phyloP scores from a whole-genome alignment of 768 basidiomycete species.

The Pleurotus tuoliensis region DNA sequence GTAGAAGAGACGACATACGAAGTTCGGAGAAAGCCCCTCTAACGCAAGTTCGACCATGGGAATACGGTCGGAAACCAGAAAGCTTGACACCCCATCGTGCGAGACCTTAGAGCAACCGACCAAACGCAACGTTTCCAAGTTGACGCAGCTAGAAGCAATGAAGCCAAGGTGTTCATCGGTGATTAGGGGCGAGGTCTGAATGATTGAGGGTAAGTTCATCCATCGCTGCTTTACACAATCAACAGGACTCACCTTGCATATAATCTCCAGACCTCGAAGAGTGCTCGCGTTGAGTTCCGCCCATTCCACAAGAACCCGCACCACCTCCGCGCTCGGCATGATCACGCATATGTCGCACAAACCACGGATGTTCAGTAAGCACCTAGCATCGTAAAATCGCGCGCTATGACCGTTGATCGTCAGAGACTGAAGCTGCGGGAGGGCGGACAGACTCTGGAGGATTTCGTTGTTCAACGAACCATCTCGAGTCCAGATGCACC shows the following conservation, averaged over 20 bases:
- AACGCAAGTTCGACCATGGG: constrained; percentile 55
- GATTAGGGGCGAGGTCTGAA: constrained; percentile 53
- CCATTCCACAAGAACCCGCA: constrained; percentile 51
- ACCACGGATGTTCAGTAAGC: constrained; percentile 47
- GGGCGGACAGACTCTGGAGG: constrained; percentile 45
- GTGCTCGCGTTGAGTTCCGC: constrained; percentile 35
- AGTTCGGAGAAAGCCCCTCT: constrained; percentile 57
- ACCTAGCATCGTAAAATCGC: constrained; percentile 48
- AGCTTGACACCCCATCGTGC: constrained; percentile 49
- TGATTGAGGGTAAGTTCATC: background rate
- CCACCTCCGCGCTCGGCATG: constrained; percentile 63
- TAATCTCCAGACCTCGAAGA: constrained; percentile 56
- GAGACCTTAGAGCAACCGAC: constrained; percentile 71
- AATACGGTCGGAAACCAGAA: constrained; percentile 39
- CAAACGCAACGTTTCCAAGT: constrained; percentile 55
- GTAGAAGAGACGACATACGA: constrained; percentile 36
- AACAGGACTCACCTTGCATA: constrained; percentile 56
- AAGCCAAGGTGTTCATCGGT: constrained; percentile 52
- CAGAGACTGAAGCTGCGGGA: constrained; percentile 44
- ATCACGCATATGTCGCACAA: constrained; percentile 62
- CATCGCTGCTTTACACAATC: background rate
- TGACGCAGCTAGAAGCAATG: constrained; percentile 44
- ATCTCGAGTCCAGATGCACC: constrained; percentile 79
- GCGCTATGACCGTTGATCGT: constrained; percentile 70
- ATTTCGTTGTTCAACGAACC: constrained; percentile 63